Base-by-base conservation (phyloP, 1,284 basidiomycete genomes). In the Fistulina hepatica region DNA sequence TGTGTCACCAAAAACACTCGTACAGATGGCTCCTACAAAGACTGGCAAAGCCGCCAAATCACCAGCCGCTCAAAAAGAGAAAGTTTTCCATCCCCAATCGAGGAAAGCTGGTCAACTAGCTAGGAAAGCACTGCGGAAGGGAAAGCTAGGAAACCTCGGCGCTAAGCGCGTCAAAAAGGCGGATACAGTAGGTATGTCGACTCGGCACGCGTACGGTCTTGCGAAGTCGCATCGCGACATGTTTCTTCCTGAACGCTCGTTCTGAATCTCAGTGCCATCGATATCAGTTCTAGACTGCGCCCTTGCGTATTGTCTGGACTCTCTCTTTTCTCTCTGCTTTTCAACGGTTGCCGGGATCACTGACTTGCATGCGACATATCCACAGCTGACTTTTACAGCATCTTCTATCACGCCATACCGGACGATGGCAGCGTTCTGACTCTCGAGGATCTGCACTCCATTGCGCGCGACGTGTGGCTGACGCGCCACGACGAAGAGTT, bases 81-180 rank as follows among this genome's bases (percentile, higher is more conserved):
- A 86, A 50, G 50, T 85, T 8, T 81, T 81, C 46, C 84, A 89
- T 52, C 84, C 84, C 4, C 65, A 77, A 37, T 89, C 84, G 21
- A 67, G 84, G 43, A 85, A 86, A 66, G 89, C 90, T 2, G 76
- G 71, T 13, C 89, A 91, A 54, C 66, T 91, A 8, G 68, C 73
- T 13, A 73, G 88, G 24, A 71, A 76, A 37, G 72, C 81, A 36
- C 59, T 88, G 17, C 69, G 88, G 40, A 81, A 81, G 48, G 66
- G 68, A 17, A 91, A 81, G 56, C 65, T 91, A 15, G 67, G 64
- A 12, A 71, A 71, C 44, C 64, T 70, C 33, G 60, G 66, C 17
- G 59, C 64, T 37, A 72, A 78, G 55, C 66, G 81, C 41, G 49
- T 50, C 9, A 67, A 76, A 51, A 80, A 73, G 49, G 61, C 75